Evolutionary conservation across 805 yeast species (phyloP), one percentile per base, ranked within the genome.

Genomic region (Debaryomyces castellii): DNA sequence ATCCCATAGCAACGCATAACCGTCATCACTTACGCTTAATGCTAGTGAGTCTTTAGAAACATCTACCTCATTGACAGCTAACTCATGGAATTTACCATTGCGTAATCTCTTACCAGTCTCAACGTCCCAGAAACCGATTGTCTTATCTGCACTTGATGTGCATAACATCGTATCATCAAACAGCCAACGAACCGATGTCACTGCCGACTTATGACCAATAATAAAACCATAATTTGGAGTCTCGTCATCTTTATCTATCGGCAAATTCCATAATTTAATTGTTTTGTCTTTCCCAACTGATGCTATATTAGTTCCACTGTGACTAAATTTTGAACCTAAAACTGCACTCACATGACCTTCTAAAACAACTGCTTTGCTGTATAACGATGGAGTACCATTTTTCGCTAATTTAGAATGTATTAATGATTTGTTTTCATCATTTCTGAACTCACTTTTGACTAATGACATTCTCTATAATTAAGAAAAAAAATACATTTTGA

Each of bases 1-100:
- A 52, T 88, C 96, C 92, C 92, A 88, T 1, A 83, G 42, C 7
- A 68, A 67, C 1, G 78, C 68, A 2, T 64, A 48, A 0, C 90
- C 89, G 54, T 83, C 89, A 52, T 88, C 96, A 8, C 83, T 74
- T 3, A 80, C 88, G 30, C 87, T 77, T 9, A 59, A 44, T 2
- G 78, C 73, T 1, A 43, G 9, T 7, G 64, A 45, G 37, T 68
- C 60, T 45, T 52, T 56, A 47, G 57, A 46, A 9, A 60, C 57
- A 18, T 61, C 76, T 1, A 87, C 64, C 50, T 83, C 77, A 55
- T 87, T 87, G 2, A 86, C 80, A 5, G 77, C 72, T 10, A 67
- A 64, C 3, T 62, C 64, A 55, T 82, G 86, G 1, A 78, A 81
- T n/a, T 55, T 56, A 16, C 78, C 77, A 40, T 81, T 84, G 36